Conservation (phyloP, 164 flowering plant species). For the Dillenia suffruticosa region DNA sequence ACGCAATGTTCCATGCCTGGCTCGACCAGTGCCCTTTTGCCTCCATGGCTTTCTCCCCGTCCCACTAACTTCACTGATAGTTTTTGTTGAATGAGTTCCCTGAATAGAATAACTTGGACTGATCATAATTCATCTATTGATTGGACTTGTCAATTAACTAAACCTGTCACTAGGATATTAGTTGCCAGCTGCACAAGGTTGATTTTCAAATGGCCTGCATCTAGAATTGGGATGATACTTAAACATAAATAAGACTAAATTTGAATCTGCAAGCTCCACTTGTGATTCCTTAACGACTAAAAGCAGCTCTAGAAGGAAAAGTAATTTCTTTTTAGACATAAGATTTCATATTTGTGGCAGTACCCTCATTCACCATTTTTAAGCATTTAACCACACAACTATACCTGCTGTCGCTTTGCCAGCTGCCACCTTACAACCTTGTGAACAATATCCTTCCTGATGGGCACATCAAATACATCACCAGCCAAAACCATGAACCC, state of each 20-base stretch:
- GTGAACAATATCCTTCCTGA: slow-evolving; percentile 90
- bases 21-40: slow-evolving; percentile 87
- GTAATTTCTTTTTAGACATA: too few relatives aligned
- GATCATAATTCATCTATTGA: too few relatives aligned
- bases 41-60: slow-evolving; percentile 88
- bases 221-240: too few relatives aligned
- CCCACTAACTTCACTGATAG: slow-evolving; percentile 93
- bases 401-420: slow-evolving; percentile 91
- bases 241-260: too few relatives aligned
- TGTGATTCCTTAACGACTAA: too few relatives aligned
- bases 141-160: too few relatives aligned
- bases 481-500: slow-evolving; percentile 89
- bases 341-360: too few relatives aligned
- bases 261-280: too few relatives aligned
- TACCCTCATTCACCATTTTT: neutral
- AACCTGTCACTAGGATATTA: too few relatives aligned
- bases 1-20: slow-evolving; percentile 91
- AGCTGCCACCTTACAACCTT: slow-evolving; percentile 97
- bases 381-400: neutral
- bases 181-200: neutral
- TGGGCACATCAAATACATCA: slow-evolving; percentile 95
- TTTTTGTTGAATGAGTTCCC: slow-evolving; percentile 98
- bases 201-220: neutral
- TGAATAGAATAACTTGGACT: slow-evolving; percentile 10
- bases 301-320: too few relatives aligned